phyloP scores from a whole-genome alignment of 306 rosid species.

The Castanopsis chinensis region DNA sequence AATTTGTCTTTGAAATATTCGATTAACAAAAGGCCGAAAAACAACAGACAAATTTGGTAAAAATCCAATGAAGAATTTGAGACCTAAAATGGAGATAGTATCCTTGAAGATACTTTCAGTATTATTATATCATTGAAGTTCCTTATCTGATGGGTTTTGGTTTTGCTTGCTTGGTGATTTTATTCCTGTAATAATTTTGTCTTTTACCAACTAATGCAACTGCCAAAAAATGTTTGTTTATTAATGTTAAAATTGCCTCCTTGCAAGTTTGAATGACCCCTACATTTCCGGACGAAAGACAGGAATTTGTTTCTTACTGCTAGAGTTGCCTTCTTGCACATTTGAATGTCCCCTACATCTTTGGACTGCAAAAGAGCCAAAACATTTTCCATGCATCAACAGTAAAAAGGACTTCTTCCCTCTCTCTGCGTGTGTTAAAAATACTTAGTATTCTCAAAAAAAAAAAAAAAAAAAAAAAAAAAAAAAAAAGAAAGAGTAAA shows the following conservation, averaged over 20 bases:
- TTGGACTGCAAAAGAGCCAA: not conserved
- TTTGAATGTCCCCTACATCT: not conserved
- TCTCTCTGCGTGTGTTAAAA: too few relatives aligned
- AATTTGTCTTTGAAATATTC: not conserved
- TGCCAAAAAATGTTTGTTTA: not conserved
- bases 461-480: too few relatives aligned
- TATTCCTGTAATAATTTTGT: not conserved
- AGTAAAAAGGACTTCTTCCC: not conserved
- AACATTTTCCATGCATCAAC: not conserved
- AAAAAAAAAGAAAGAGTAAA: not conserved
- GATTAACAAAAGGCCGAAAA: not conserved
- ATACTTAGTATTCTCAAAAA: too few relatives aligned
- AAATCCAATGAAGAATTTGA: not conserved
- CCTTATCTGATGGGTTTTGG: not conserved
- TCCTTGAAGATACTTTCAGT: not conserved
- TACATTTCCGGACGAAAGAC: too few relatives aligned
- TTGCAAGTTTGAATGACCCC: not conserved
- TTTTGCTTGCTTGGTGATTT: not conserved
- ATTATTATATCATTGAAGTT: not conserved
- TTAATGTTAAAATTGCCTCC: not conserved
- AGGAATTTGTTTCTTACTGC: not conserved
- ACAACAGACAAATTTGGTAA: not conserved
- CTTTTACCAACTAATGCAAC: not conserved
- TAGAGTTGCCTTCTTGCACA: not conserved
- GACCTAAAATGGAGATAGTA: not conserved